Evolutionary conservation across 1,284 basidiomycete genomes (phyloP).

Genomic region (Boletus subluridellus): DNA sequence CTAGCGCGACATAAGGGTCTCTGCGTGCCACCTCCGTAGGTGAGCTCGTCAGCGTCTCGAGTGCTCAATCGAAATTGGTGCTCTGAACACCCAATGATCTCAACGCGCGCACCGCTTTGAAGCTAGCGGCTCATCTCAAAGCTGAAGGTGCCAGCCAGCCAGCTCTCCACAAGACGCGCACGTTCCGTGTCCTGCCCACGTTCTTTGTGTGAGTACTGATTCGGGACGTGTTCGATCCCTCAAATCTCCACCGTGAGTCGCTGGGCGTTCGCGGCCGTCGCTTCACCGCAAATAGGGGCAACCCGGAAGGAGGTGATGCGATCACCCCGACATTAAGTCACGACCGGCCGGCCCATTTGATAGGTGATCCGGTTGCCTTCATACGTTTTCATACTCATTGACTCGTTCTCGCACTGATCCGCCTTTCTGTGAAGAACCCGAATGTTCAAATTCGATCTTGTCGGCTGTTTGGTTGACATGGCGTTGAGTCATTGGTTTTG

Average conservation of each 20-base stretch:
- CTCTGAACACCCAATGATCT: not conserved
- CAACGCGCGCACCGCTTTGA: not conserved
- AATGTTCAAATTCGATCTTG: not conserved
- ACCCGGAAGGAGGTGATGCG: too few relatives aligned
- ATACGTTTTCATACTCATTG: not conserved
- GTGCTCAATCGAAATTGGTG: not conserved
- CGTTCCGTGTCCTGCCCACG: not conserved
- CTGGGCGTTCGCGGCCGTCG: not conserved
- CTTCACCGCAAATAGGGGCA: too few relatives aligned
- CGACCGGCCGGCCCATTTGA: not conserved
- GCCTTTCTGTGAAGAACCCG: not conserved
- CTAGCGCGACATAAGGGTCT: not conserved
- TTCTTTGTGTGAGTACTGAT: not conserved
- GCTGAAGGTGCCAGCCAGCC: not conserved
- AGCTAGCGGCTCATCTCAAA: not conserved
- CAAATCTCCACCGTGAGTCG: not conserved
- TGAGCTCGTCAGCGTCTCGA: not conserved
- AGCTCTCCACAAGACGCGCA: not conserved
- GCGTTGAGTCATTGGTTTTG: not conserved
- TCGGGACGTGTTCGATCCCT: too few relatives aligned
- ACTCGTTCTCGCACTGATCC: not conserved
- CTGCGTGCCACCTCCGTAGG: not conserved
- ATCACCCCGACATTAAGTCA: not conserved
- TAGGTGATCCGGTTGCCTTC: not conserved
- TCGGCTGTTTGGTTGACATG: not conserved